Conservation (phyloP, 495 filamentous ascomycete species). For the Apodospora peruviana region DNA sequence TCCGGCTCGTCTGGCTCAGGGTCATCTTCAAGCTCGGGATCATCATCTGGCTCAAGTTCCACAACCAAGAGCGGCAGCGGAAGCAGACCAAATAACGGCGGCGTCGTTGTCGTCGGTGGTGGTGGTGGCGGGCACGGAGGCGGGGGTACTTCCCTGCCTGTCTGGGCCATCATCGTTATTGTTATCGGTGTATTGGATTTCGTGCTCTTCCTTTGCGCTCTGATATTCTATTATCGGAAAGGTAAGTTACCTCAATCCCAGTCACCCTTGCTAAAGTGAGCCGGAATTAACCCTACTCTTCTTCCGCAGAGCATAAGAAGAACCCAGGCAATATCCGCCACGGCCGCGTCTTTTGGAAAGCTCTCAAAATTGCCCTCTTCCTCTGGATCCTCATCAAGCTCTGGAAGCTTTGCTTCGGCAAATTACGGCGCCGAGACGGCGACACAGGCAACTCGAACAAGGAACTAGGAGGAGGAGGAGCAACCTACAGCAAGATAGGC, state of each 20-base stretch:
- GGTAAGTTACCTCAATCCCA: background rate
- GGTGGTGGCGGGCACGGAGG: too few species aligned
- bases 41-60: background rate
- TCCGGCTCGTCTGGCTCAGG: background rate
- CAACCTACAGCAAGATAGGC: too few species aligned
- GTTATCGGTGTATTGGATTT: background rate
- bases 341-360: conserved; percentile 4
- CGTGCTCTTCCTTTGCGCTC: background rate
- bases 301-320: conserved; percentile 2
- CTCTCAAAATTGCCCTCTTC: conserved; percentile 1
- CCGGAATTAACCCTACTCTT: background rate
- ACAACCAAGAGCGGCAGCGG: background rate
- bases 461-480: conserved; percentile 3
- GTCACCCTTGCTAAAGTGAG: background rate
- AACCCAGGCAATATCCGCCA: background rate
- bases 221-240: background rate
- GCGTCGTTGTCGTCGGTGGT: too few species aligned
- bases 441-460: background rate
- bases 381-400: conserved; percentile 5
- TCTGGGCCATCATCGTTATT: conserved; percentile 8
- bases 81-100: background rate
- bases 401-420: background rate
- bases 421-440: background rate
- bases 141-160: background rate
- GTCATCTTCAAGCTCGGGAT: background rate